Evolutionary conservation across 2,329 filamentous ascomycete species (phyloP).

Genomic region (Fonsecaea pedrosoi): DNA sequence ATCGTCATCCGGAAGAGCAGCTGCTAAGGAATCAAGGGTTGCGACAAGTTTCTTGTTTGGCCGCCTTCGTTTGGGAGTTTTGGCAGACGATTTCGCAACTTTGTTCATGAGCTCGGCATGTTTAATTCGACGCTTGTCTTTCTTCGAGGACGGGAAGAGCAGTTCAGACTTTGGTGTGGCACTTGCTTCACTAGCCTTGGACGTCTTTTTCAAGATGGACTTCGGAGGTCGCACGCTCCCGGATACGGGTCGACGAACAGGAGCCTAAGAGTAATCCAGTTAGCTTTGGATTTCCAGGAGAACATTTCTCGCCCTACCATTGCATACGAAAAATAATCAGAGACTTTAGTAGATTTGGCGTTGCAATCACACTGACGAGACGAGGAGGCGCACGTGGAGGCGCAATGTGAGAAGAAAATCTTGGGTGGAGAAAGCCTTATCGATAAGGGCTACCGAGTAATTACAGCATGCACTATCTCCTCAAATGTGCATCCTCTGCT

Average conservation of each 20-base stretch:
- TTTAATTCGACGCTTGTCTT: constrained; percentile 82
- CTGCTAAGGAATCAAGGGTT: constrained; percentile 75
- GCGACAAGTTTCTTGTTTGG: constrained; percentile 79
- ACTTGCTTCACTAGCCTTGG: constrained; percentile 1
- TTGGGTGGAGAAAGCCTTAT: not conserved
- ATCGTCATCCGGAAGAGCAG: constrained; percentile 74
- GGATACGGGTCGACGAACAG: constrained; percentile 17
- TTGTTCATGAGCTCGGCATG: constrained; percentile 79
- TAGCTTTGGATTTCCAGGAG: not conserved
- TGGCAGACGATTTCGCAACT: constrained; percentile 65
- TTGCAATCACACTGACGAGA: not conserved
- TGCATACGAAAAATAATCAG: not conserved
- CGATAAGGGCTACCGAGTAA: not conserved
- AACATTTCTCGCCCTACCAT: not conserved
- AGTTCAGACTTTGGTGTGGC: constrained; percentile 13
- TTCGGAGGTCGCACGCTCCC: constrained; percentile 23
- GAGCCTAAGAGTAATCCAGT: constrained; percentile 13
- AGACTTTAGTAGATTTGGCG: not conserved
- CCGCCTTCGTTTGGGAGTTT: constrained; percentile 65
- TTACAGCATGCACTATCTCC: not conserved
- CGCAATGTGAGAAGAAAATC: not conserved
- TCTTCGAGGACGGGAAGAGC: constrained; percentile 73
- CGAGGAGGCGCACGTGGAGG: not conserved
- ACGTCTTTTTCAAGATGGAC: constrained; percentile 33
- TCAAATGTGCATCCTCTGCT: not conserved